Evolutionary conservation across 352 stramenopile genomes (phyloP), one percentile per base, ranked within the genome.

Genomic region (Elongisporangium undulatum): DNA sequence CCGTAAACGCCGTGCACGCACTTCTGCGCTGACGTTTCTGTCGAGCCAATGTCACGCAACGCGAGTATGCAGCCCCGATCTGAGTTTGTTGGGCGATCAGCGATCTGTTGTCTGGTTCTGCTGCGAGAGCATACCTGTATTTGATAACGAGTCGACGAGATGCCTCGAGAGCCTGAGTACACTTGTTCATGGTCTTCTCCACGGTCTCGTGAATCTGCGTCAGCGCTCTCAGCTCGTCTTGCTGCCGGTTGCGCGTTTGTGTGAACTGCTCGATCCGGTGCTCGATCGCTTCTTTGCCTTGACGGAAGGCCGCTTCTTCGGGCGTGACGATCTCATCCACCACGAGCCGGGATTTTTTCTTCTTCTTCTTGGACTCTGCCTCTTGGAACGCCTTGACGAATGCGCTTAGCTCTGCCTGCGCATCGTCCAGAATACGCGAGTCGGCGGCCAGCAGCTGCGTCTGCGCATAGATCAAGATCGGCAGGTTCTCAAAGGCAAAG

Each of bases 301-400:
- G 53, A 16, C 65, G 79, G 53, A 92, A 94, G 8, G 69, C 61
- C n/a, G 84, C 53, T 39, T 92, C 77, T 60, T 91, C 82, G 0
- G 75, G 70, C 0, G 80, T 85, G 9, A 89, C 51, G 2, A 86
- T 57, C 39, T 92, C 75, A 56, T 89, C 80, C 0, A 92, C 77
- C 1, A 94, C 82, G 0, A 94, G 65, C 1, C 81, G 74, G 0
- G 82, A 90, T 51, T 89, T 91, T 51, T 92, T 94, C 65, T 94
- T 94, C 51, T 94, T 94, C 62, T 87, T 88, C 59, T 87, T 92
- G 2, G 76, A 68, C 61, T 90, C 74, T 21, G 70, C 61, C 34
- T 89, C 85, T 1, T 79, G 63, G 49, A 90, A 90, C 3, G 56
- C 63, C n/a, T 63, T 69, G 26, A 87, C 50, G 49, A 74, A 89